phyloP scores from a whole-genome alignment of 78 protist genomes.

The Blattamonas nauphoetae region DNA sequence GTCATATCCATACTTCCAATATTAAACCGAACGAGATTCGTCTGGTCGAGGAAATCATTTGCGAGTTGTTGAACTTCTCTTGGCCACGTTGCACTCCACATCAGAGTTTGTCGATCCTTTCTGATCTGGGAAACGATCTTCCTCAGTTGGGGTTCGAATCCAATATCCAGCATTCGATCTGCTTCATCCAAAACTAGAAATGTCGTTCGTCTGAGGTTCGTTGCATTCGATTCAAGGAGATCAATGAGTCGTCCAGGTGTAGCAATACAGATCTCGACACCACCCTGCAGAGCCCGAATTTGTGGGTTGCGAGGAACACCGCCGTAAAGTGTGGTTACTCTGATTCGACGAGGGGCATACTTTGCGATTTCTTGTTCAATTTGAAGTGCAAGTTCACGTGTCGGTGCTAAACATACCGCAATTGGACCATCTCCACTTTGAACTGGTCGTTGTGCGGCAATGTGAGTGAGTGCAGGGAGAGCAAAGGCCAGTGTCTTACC shows the following conservation, averaged over 20 bases:
- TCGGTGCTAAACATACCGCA: slow-evolving; percentile 83
- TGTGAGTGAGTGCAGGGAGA: slow-evolving; percentile 76
- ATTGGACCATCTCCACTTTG: slow-evolving; percentile 79
- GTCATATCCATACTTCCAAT: slow-evolving; percentile 59
- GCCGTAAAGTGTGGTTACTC: no score
- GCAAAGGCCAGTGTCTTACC: slow-evolving; percentile 94
- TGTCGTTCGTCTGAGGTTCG: slow-evolving; percentile 70
- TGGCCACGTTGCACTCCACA: slow-evolving; percentile 99
- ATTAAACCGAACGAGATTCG: slow-evolving; percentile 45
- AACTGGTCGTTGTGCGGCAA: slow-evolving; percentile 42
- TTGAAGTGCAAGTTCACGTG: slow-evolving; percentile 93
- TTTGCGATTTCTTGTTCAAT: slow-evolving; percentile 46
- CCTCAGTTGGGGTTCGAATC: slow-evolving; percentile 74
- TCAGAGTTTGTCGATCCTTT: slow-evolving; percentile 84
- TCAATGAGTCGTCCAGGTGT: slow-evolving; percentile 99
- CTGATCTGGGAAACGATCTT: slow-evolving; percentile 60
- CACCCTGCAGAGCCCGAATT: background rate
- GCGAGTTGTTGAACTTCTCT: slow-evolving; percentile 77
- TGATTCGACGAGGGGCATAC: no score
- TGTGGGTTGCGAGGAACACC: slow-evolving; percentile 45
- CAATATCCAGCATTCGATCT: slow-evolving; percentile 92
- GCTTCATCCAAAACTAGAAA: slow-evolving; percentile 90
- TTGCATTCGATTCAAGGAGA: slow-evolving; percentile 48
- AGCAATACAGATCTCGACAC: slow-evolving; percentile 77
- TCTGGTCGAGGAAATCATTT: slow-evolving; percentile 43